Conservation (phyloP, 225 moss, liverwort and hornwort species). For the Bryoerythrophyllum caledonicum region DNA sequence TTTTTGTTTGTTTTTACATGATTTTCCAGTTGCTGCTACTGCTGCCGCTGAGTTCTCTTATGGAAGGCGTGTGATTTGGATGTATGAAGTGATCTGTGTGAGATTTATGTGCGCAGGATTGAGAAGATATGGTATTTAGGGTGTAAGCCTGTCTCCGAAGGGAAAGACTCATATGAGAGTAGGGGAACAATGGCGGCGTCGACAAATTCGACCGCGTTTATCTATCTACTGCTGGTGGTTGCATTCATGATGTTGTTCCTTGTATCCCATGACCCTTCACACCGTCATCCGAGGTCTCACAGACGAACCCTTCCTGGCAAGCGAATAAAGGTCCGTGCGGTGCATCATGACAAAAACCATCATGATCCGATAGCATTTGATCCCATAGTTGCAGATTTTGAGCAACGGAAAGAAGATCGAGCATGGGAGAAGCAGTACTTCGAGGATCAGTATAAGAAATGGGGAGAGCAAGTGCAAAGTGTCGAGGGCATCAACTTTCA, state of each 20-base stretch:
- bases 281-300: constrained; percentile 38
- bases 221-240: constrained; percentile 57
- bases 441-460: constrained; percentile 60
- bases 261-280: constrained; percentile 58
- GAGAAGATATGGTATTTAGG: constrained; percentile 1
- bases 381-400: constrained; percentile 65
- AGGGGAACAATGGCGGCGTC: constrained; percentile 37
- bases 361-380: constrained; percentile 71
- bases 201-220: constrained; percentile 40
- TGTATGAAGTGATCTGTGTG: constrained; percentile 14
- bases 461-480: constrained; percentile 44
- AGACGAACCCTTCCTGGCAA: constrained; percentile 59
- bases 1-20: too few relatives aligned
- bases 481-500: constrained; percentile 26
- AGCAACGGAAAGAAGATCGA: constrained; percentile 68
- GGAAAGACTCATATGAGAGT: constrained; percentile 7
- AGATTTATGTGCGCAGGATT: constrained; percentile 33
- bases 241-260: constrained; percentile 62
- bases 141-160: constrained; percentile 13
- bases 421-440: constrained; percentile 72
- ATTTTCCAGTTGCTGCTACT: background rate
- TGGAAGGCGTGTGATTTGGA: background rate
- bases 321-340: constrained; percentile 41
- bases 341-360: constrained; percentile 37
- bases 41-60: constrained; percentile 2